These are phyloP conservation scores for Pseudevernia furfuracea DNA, from an alignment of 495 filamentous ascomycete genomes.

Conservation along the genomic window DNA sequence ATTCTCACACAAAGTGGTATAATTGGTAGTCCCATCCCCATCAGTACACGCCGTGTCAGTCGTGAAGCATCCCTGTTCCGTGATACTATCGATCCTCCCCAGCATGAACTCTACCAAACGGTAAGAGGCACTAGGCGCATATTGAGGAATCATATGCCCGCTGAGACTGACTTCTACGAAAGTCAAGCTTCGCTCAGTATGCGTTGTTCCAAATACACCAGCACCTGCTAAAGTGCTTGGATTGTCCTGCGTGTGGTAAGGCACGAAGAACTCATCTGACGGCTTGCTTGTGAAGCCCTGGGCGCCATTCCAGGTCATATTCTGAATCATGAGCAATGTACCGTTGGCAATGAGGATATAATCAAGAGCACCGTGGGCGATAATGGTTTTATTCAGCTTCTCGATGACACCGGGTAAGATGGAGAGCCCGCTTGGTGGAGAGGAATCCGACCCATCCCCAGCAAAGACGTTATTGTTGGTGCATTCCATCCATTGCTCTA, in stretches of 20 bases:
- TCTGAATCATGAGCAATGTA: slow-evolving; percentile 65
- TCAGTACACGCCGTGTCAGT: slow-evolving; percentile 21
- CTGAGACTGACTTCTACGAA: slow-evolving; percentile 51
- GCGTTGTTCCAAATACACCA: slow-evolving; percentile 54
- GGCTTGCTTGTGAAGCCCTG: slow-evolving; percentile 60
- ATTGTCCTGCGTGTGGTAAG: slow-evolving; percentile 44
- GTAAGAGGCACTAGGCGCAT: slow-evolving; percentile 55
- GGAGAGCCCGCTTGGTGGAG: slow-evolving; percentile 39
- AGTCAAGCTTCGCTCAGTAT: slow-evolving; percentile 63
- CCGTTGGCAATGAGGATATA: slow-evolving; percentile 56
- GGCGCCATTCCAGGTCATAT: slow-evolving; percentile 74
- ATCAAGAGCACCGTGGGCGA: slow-evolving; percentile 59
- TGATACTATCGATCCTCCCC: slow-evolving; percentile 48
- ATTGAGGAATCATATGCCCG: slow-evolving; percentile 57
- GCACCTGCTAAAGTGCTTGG: slow-evolving; percentile 38
- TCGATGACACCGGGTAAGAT: slow-evolving; percentile 68
- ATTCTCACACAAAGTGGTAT: slow-evolving; percentile 1
- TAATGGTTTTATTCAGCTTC: slow-evolving; percentile 57
- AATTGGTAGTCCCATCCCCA: slow-evolving; percentile 17
- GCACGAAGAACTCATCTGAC: slow-evolving; percentile 54
- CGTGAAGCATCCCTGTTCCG: slow-evolving; percentile 32
- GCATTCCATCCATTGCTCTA: slow-evolving; percentile 56
- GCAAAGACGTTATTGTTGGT: slow-evolving; percentile 47
- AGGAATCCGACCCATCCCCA: slow-evolving; percentile 36
- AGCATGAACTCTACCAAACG: slow-evolving; percentile 62